Base-by-base conservation (phyloP, 345 rosid genomes). In the Eutrema heterophyllum region DNA sequence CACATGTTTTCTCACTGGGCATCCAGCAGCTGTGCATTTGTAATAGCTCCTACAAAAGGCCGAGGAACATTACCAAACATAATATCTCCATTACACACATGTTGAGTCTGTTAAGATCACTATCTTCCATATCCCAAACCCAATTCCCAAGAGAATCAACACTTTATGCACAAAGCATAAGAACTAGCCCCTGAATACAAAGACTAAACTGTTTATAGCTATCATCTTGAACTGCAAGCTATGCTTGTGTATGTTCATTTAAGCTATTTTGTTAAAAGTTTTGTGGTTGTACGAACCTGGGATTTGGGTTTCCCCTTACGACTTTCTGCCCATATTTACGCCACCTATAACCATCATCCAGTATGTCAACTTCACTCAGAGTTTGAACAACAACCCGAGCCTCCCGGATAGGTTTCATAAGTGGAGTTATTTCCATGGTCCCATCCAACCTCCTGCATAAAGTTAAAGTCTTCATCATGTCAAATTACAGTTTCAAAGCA, bases 291-390 rank as follows among this genome's bases (percentile, higher is more conserved):
- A 78, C 60, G 50, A 78, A 90, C 99, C 99, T 88, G 63, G 99
- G 99, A 82, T 95, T 95, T 61, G 99, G 97, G 84, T 95, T 95
- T 72, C 96, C 97, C 67, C 97, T 83, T 43, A 95, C 99, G 73
- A 95, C 96, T 84, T 95, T 95, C 85, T 95, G 99, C 70, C 98
- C 99, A 86, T 95, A 95, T 80, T 95, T 95, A 86, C 99, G 97
- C 99, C 99, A 95, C 44, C 96, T 81, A 68, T 95, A 95, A 65
- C 99, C 99, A 80, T 95, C 99, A 79, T 92, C 99, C 57, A 95
- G 81, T 83, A 95, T 87, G 81, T 95, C 99, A 72, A 95, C 94
- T 82, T 95, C 99, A 74, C 99, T 95, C 64, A 89, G 63, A 61
- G 99, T 95, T 77, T 95, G 99, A 79, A 95, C 99, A 67, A 95